A percentile compares a stretch with the other conserved stretches of the same genome.
These are phyloP conservation scores for Nephelium lappaceum DNA, from an alignment of 345 rosid genomes.

Conservation along the genomic window DNA sequence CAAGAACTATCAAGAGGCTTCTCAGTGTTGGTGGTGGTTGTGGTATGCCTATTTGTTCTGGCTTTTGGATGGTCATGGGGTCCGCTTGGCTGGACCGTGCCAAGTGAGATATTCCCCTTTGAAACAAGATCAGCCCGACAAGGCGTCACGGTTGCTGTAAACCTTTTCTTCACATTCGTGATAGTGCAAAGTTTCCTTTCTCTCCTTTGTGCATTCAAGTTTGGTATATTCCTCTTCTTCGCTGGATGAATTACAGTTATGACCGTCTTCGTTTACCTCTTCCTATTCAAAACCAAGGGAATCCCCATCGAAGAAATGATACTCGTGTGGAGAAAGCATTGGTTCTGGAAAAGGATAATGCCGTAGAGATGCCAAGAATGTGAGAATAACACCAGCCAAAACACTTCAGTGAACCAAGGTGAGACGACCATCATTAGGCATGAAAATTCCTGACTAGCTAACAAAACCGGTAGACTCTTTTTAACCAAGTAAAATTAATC, in stretches of 20 bases:
- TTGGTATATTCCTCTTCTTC: slow-evolving; percentile 89
- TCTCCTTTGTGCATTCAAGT: slow-evolving; percentile 77
- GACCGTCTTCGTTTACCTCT: slow-evolving; percentile 74
- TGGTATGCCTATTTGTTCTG: slow-evolving; percentile 81
- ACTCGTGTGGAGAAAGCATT: slow-evolving; percentile 81
- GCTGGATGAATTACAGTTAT: slow-evolving; percentile 74
- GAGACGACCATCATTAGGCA: not conserved
- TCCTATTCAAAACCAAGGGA: slow-evolving; percentile 91
- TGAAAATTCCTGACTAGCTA: not conserved
- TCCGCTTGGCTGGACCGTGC: slow-evolving; percentile 91
- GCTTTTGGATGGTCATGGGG: slow-evolving; percentile 99
- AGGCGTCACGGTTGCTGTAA: slow-evolving; percentile 88
- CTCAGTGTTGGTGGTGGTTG: slow-evolving; percentile 65
- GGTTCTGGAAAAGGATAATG: slow-evolving; percentile 85
- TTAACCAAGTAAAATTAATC: not conserved
- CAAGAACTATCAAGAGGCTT: slow-evolving; percentile 67
- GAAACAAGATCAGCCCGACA: slow-evolving; percentile 94
- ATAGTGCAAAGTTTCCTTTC: slow-evolving; percentile 79
- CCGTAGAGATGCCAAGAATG: slow-evolving; percentile 34
- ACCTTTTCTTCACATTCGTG: slow-evolving; percentile 82
- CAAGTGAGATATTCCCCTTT: slow-evolving; percentile 88
- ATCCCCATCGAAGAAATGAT: slow-evolving; percentile 94
- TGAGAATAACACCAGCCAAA: slow-evolving; percentile 19
- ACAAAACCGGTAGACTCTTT: not conserved
- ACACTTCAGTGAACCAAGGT: slow-evolving; percentile 16